A percentile compares a stretch with the other conserved stretches of the same genome.
phyloP scores from a whole-genome alignment of 495 filamentous ascomycete species.

The Daldinia loculata region DNA sequence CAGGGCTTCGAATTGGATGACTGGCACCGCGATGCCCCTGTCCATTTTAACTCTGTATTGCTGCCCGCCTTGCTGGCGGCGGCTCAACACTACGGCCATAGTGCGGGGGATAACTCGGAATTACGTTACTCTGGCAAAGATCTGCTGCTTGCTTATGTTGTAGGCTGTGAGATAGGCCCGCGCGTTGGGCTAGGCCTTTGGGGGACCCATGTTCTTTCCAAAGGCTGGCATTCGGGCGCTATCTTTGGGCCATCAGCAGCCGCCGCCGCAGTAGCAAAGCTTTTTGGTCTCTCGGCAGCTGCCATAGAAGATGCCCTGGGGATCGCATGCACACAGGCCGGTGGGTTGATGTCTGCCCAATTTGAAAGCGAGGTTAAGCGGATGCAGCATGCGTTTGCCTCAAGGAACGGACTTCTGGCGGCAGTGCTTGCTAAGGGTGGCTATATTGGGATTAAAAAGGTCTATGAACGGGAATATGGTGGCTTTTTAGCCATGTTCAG shows the following conservation, averaged over 20 bases:
- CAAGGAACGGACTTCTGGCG: slow-evolving; percentile 55
- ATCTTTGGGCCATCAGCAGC: slow-evolving; percentile 55
- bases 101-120: not conserved
- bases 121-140: not conserved
- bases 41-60: not conserved
- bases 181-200: not conserved
- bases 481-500: slow-evolving; percentile 55
- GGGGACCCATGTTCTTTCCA: not conserved
- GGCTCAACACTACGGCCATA: not conserved
- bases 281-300: slow-evolving; percentile 44
- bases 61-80: not conserved
- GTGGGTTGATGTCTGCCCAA: slow-evolving; percentile 57
- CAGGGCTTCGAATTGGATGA: not conserved
- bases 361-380: slow-evolving; percentile 55
- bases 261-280: slow-evolving; percentile 53
- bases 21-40: not conserved
- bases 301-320: slow-evolving; percentile 52
- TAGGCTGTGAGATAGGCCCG: not conserved
- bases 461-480: slow-evolving; percentile 55
- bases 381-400: slow-evolving; percentile 59
- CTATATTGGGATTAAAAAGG: slow-evolving; percentile 57
- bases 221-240: slow-evolving; percentile 56
- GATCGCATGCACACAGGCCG: slow-evolving; percentile 54
- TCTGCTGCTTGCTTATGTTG: not conserved
- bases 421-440: slow-evolving; percentile 50